Percentiles rank a stretch among this genome's conserved stretches.
phyloP scores from a whole-genome alignment of 768 basidiomycete species.

The Boletus rufocinnamomeus region DNA sequence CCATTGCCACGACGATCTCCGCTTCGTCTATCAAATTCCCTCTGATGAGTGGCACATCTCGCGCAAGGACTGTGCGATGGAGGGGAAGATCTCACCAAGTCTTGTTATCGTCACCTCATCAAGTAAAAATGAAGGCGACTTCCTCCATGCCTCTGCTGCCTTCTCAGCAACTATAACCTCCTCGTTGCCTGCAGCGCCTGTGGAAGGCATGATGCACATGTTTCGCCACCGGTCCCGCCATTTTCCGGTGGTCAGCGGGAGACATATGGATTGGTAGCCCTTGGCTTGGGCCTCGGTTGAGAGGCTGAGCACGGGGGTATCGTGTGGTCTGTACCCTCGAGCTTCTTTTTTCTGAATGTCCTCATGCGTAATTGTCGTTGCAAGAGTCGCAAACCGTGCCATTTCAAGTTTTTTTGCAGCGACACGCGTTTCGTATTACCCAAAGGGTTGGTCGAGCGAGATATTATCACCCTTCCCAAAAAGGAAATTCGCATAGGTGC shows the following conservation, averaged over 20 bases:
- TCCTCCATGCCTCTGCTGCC: conserved; percentile 85
- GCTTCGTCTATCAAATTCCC: conserved; percentile 60
- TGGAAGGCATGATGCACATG: conserved; percentile 75
- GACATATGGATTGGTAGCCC: conserved; percentile 73
- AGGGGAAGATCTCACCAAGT: conserved; percentile 50
- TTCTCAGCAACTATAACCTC: conserved; percentile 51
- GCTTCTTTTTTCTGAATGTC: conserved; percentile 41
- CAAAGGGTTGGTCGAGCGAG: conserved; percentile 1
- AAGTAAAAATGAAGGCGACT: conserved; percentile 70
- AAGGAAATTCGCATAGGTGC: conserved; percentile 21
- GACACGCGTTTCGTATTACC: conserved; percentile 16
- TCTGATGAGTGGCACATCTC: conserved; percentile 17
- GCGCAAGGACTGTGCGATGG: conserved; percentile 15
- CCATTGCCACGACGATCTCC: conserved; percentile 68
- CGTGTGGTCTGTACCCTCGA: conserved; percentile 28
- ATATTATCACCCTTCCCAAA: conserved; percentile 14
- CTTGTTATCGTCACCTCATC: conserved; percentile 90
- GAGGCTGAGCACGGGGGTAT: conserved; percentile 53
- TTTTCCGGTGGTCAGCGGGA: conserved; percentile 85
- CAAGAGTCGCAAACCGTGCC: conserved; percentile 33
- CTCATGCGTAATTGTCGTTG: conserved; percentile 32
- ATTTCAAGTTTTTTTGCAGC: conserved; percentile 18
- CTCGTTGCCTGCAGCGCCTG: conserved; percentile 37
- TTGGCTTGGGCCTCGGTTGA: conserved; percentile 54
- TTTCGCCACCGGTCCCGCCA: conserved; percentile 89